Percentiles rank a stretch among this genome's conserved stretches.
Evolutionary conservation across 371 early-diverging fungal species (phyloP).

Genomic region (Phascolomyces articulosus): DNA sequence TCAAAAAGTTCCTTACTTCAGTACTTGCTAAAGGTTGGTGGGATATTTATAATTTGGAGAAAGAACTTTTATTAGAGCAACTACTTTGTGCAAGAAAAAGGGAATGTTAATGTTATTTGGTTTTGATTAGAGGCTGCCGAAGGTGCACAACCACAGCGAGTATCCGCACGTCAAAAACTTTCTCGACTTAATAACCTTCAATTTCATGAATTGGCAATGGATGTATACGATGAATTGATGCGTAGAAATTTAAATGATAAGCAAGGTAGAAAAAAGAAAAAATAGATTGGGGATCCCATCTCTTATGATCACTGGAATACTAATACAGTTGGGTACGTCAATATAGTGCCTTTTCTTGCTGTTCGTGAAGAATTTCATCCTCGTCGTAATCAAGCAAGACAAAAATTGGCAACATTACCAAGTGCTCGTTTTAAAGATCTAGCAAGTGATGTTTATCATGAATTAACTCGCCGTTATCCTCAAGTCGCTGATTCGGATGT

Average conservation of each 20-base stretch:
- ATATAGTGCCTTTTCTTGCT: conserved; percentile 90
- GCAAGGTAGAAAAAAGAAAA: conserved; percentile 51
- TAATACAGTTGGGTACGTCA: no score
- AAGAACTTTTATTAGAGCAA: no score
- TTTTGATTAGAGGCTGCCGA: conserved; percentile 41
- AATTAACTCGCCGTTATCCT: conserved; percentile 78
- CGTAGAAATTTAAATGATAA: conserved; percentile 65
- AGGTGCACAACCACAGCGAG: conserved; percentile 58
- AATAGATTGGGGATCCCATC: no score
- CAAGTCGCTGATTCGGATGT: conserved; percentile 41
- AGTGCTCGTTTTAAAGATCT: conserved; percentile 87
- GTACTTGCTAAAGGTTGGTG: conserved; percentile 43
- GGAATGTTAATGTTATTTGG: no score
- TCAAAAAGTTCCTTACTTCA: conserved; percentile 33
- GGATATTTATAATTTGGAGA: no score
- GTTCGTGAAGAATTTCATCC: conserved; percentile 88
- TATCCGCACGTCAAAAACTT: conserved; percentile 85
- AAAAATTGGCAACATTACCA: conserved; percentile 93
- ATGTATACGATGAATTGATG: conserved; percentile 94
- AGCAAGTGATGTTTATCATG: conserved; percentile 89
- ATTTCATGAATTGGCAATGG: conserved; percentile 93
- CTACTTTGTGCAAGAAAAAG: no score
- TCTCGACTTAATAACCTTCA: conserved; percentile 80
- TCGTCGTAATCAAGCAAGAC: conserved; percentile 96
- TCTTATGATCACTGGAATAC: no score